phyloP scores from a whole-genome alignment of 208 protist species.

The Wallacemonas sp. region DNA sequence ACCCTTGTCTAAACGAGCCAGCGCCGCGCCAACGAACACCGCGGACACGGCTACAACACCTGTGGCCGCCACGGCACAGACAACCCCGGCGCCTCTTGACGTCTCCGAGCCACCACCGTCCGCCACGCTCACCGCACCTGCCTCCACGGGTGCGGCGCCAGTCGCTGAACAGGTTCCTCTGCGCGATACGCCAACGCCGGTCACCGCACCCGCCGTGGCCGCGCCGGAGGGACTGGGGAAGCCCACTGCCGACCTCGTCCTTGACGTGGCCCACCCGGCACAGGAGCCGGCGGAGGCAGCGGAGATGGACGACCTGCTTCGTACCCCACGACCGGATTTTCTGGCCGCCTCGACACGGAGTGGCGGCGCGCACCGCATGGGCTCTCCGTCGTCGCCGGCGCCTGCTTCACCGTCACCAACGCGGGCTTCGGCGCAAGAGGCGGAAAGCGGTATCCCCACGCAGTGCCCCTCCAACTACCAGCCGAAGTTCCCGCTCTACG shows the following conservation, averaged over 20 bases:
- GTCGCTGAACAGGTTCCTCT: background rate
- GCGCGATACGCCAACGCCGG: background rate
- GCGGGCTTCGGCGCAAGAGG: background rate
- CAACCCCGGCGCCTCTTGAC: too few species aligned
- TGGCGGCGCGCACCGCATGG: background rate
- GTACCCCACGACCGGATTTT: slow-evolving; percentile 35
- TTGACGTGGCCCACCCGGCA: background rate
- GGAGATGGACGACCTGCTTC: slow-evolving; percentile 44
- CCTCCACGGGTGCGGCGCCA: background rate
- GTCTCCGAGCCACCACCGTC: too few species aligned
- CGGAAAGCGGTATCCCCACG: slow-evolving; percentile 23
- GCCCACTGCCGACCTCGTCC: background rate
- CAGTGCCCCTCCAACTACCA: slow-evolving; percentile 39
- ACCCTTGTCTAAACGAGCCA: background rate
- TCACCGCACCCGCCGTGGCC: background rate
- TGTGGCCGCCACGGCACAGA: background rate
- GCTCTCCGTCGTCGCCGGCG: background rate
- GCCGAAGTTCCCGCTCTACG: slow-evolving; percentile 41
- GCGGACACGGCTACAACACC: background rate
- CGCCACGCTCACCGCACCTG: background rate
- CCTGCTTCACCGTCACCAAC: background rate
- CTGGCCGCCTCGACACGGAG: slow-evolving; percentile 5
- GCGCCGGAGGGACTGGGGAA: background rate
- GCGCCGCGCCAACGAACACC: background rate
- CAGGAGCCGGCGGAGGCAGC: background rate